Base-by-base conservation (phyloP, 805 yeast genomes). In the Saccharomycodes ludwigii region DNA sequence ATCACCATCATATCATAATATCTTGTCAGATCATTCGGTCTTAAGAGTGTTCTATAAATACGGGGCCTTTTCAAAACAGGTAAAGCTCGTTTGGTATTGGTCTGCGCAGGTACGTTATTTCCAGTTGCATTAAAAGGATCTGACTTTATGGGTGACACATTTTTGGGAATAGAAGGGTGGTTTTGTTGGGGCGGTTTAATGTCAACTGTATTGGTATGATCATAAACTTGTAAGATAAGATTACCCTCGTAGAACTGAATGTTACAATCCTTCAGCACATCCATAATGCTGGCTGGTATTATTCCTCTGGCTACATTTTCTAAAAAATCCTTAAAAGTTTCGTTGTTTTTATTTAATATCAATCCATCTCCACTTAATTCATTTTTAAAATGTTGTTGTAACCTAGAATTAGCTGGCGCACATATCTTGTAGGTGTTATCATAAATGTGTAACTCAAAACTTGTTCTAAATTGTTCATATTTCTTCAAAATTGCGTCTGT, bases 361-460 rank as follows among this genome's bases (percentile, higher is more conserved):
- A 81, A 69, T 6, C 93, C 84, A 44, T 86, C 96, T 22, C 47
- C 49, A 4, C 50, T 40, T 12, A 45, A 28, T 29, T 51, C 52
- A 47, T 66, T 68, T 24, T 47, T 55, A 46, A 46, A 50, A 35
- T 50, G 54, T 34, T 47, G 51, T 30, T 49, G 54, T 23, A 50
- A 31, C 29, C 58, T 41, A 15, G 55, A 45, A 32, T 52, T 52
- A 8, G 56, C 56, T 31, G 80, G 88, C 41, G 81, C 82, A 40
- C 94, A 93, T 59, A 88, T 86, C 38, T 94, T 70, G 53, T 76
- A 88, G 56, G 86, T 94, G 35, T 83, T 84, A 44, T 84, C 91
- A 55, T 82, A 86, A 16, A 88, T 84, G 47, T 88, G 96, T 46
- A 88, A 76, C 41, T 76, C 94, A 37, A 88, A 57, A 24, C 94